Conservation (phyloP, 1,284 basidiomycete genomes). For the Naganishia sp. region DNA sequence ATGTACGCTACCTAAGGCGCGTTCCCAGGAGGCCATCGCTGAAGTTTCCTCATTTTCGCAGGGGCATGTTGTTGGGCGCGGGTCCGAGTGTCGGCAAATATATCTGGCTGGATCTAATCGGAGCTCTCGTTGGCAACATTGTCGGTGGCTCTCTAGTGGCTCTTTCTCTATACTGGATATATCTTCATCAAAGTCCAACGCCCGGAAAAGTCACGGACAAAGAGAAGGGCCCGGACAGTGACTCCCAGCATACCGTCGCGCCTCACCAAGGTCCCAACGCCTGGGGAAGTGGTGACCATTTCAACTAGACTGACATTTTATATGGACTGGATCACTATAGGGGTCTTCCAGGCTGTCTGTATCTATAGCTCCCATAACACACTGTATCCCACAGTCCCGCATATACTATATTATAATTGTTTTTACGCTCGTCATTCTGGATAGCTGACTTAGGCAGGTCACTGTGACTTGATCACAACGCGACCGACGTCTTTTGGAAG, state of each 20-base stretch:
- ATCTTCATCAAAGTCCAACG: conserved; percentile 15
- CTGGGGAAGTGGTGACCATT: conserved; percentile 23
- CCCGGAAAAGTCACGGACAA: conserved; percentile 31
- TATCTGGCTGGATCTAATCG: conserved; percentile 30
- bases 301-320: not conserved
- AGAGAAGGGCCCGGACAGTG: conserved; percentile 26
- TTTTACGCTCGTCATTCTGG: too few species aligned
- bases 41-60: not conserved
- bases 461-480: not conserved
- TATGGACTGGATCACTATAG: not conserved
- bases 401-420: too few species aligned
- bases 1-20: conserved; percentile 16
- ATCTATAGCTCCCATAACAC: not conserved
- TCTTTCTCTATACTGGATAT: conserved; percentile 28
- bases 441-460: not conserved
- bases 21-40: not conserved
- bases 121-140: conserved; percentile 30
- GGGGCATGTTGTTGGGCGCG: conserved; percentile 40
- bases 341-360: not conserved
- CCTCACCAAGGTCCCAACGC: conserved; percentile 27
- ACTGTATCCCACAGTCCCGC: too few species aligned
- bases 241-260: conserved; percentile 23
- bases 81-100: conserved; percentile 29
- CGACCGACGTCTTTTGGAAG: conserved; percentile 3
- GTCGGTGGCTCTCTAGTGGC: conserved; percentile 20